Evolutionary conservation across 164 flowering plant genomes (phyloP).

Genomic region (Chloranthus sessilifolius): DNA sequence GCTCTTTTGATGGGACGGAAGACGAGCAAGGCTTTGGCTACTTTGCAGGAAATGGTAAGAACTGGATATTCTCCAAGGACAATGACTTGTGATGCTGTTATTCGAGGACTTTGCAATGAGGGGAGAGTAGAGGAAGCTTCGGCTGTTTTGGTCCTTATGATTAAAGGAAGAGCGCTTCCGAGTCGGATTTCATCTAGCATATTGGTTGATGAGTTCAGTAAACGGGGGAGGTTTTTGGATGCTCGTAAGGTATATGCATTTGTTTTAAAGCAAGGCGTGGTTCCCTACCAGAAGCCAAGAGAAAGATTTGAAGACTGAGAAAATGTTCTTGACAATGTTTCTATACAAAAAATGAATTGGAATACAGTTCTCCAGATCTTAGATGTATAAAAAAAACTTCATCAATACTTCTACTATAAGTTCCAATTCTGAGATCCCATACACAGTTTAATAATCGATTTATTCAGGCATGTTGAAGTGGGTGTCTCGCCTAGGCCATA

Average conservation of each 20-base stretch:
- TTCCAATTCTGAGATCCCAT: too few species aligned
- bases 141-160: slow-evolving; percentile 35
- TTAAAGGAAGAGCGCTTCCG: slow-evolving; percentile 20
- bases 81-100: slow-evolving; percentile 38
- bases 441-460: too few species aligned
- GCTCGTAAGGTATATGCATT: slow-evolving; percentile 42
- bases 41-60: slow-evolving; percentile 38
- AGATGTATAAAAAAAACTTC: too few species aligned
- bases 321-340: not conserved
- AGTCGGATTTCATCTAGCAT: slow-evolving; percentile 35
- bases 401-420: too few species aligned
- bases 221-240: slow-evolving; percentile 24
- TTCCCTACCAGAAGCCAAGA: slow-evolving; percentile 27
- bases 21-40: slow-evolving; percentile 32
- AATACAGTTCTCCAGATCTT: too few species aligned
- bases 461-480: too few species aligned
- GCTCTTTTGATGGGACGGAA: slow-evolving; percentile 41
- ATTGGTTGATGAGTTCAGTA: slow-evolving; percentile 46
- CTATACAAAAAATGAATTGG: not conserved
- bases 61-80: slow-evolving; percentile 38
- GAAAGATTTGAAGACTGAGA: slow-evolving; percentile 5
- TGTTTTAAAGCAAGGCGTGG: slow-evolving; percentile 50
- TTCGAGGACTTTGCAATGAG: slow-evolving; percentile 45
- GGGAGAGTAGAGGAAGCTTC: slow-evolving; percentile 47
- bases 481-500: too few species aligned